These are phyloP conservation scores for Xylaria sp. DNA, from an alignment of 2,329 filamentous ascomycete species.

Conservation along the genomic window DNA sequence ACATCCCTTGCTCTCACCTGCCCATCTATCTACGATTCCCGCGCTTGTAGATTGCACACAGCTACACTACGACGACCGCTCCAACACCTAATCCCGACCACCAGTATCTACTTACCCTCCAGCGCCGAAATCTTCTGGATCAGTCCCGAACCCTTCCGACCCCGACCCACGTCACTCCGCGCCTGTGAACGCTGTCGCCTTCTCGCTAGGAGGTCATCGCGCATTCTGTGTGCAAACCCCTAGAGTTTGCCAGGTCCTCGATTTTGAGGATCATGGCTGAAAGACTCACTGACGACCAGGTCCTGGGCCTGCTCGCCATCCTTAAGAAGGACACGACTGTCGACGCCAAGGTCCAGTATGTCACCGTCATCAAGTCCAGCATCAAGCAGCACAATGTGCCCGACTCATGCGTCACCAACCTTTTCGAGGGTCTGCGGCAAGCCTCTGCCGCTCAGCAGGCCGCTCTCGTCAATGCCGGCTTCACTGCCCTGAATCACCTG, in stretches of 20 bases:
- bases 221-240: slow-evolving; percentile 14
- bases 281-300: slow-evolving; percentile 55
- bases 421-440: slow-evolving; percentile 77
- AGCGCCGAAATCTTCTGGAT: neutral
- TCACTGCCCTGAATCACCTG: slow-evolving; percentile 82
- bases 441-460: slow-evolving; percentile 73
- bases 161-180: neutral
- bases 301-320: slow-evolving; percentile 47
- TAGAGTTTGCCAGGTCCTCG: slow-evolving; percentile 25
- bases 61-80: neutral
- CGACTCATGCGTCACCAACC: slow-evolving; percentile 60
- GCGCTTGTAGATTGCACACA: neutral
- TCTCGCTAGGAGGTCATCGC: neutral
- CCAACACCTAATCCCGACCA: neutral
- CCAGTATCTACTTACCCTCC: neutral
- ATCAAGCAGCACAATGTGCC: slow-evolving; percentile 93
- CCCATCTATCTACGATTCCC: neutral
- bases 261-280: slow-evolving; percentile 43
- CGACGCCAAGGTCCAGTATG: slow-evolving; percentile 64
- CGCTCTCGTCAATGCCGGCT: slow-evolving; percentile 72
- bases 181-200: neutral
- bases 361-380: slow-evolving; percentile 73
- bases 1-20: neutral
- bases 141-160: neutral
- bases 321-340: slow-evolving; percentile 59